Conservation (phyloP, 2,329 filamentous ascomycete genomes). For the Dactylonectria macrodidyma region DNA sequence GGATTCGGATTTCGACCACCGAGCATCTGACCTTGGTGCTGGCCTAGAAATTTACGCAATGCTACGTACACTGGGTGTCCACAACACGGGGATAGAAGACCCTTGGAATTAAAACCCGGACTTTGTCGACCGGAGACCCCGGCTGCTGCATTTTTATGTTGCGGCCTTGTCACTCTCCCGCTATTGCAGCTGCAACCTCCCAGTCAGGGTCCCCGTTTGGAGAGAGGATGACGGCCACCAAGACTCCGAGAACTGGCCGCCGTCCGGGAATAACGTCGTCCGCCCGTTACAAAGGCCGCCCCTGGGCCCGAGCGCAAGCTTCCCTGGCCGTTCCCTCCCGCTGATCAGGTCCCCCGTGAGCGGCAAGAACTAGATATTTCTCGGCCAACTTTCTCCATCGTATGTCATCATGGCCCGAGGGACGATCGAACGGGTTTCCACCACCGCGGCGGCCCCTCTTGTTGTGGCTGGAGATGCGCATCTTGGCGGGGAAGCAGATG, state of each 20-base stretch:
- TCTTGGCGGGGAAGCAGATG: neutral
- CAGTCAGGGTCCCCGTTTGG: neutral
- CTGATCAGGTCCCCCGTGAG: neutral
- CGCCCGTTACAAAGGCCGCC: neutral
- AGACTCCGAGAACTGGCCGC: slow-evolving; percentile 11
- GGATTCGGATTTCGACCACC: slow-evolving; percentile 19
- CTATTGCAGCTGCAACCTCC: neutral
- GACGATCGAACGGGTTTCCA: slow-evolving; percentile 16
- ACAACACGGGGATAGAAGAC: neutral
- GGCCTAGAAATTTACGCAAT: neutral
- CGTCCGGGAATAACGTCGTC: slow-evolving; percentile 22
- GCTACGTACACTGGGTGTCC: neutral
- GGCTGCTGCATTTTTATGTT: neutral
- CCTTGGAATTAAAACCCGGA: neutral
- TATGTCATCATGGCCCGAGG: slow-evolving; percentile 20
- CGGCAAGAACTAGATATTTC: slow-evolving; percentile 3
- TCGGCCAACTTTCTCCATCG: slow-evolving; percentile 9
- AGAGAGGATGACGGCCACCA: neutral
- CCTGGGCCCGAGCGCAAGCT: slow-evolving; percentile 16
- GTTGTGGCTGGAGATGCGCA: neutral
- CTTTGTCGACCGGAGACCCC: slow-evolving; percentile 1
- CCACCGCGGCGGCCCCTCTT: slow-evolving; percentile 2
- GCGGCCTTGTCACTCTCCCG: slow-evolving; percentile 5
- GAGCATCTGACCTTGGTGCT: neutral
- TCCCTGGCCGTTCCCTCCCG: neutral